A percentile compares a stretch with the other conserved stretches of the same genome.
phyloP scores from a whole-genome alignment of 257 asterid species.

The Datura wrightii region DNA sequence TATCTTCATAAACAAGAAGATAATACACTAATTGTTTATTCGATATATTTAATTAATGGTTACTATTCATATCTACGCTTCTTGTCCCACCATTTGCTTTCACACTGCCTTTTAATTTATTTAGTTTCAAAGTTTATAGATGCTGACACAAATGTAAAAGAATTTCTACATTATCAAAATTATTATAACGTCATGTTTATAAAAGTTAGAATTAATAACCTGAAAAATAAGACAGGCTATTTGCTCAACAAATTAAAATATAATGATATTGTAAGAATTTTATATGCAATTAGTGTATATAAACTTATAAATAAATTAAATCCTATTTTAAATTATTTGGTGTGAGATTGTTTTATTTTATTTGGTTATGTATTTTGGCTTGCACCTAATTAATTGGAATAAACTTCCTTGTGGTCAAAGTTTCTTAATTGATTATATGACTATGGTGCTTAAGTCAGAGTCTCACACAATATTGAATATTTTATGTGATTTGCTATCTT shows the following conservation, averaged over 20 bases:
- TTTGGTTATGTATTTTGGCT: not conserved
- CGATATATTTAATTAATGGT: not conserved
- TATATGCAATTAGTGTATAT: not conserved
- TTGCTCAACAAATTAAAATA: not conserved
- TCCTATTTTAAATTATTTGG: not conserved
- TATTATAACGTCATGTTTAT: no score
- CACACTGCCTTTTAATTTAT: not conserved
- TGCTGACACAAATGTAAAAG: not conserved
- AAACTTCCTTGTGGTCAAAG: not conserved
- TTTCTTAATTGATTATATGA: not conserved
- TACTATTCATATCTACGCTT: conserved; percentile 27
- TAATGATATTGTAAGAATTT: not conserved
- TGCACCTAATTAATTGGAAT: not conserved
- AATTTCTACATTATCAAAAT: not conserved
- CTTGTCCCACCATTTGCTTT: conserved; percentile 26
- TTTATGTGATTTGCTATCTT: not conserved
- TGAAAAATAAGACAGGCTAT: not conserved
- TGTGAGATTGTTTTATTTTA: not conserved
- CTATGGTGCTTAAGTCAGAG: not conserved
- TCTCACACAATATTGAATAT: not conserved
- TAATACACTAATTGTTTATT: conserved; percentile 19
- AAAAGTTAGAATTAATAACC: not conserved
- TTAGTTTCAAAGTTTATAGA: not conserved
- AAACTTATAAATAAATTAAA: not conserved
- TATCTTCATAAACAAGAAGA: conserved; percentile 10